A percentile compares a stretch with the other conserved stretches of the same genome.
These are phyloP conservation scores for Dactylis glomerata DNA, from an alignment of 176 grass and related monocot species.

Conservation along the genomic window DNA sequence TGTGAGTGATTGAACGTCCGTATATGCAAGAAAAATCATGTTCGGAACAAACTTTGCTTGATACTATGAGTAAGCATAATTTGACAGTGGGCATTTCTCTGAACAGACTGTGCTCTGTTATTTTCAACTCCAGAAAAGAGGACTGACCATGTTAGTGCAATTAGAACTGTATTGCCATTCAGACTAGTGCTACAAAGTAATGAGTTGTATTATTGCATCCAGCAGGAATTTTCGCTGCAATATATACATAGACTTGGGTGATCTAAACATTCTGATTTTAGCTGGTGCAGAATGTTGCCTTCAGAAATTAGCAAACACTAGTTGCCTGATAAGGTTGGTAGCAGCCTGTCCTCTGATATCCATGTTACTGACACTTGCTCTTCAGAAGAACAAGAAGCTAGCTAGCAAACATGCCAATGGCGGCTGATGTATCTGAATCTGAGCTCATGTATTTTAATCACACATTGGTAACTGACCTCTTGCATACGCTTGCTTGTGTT, in stretches of 20 bases:
- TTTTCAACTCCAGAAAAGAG: not conserved
- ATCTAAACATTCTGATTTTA: too few relatives aligned
- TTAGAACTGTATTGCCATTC: too few relatives aligned
- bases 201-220: too few relatives aligned
- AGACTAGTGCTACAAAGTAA: too few relatives aligned
- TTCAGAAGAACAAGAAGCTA: not conserved
- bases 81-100: not conserved
- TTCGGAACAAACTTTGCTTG: too few relatives aligned
- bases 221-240: too few relatives aligned
- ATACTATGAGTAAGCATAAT: not conserved
- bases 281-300: too few relatives aligned
- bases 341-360: not conserved
- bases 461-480: not conserved
- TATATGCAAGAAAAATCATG: too few relatives aligned
- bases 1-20: too few relatives aligned
- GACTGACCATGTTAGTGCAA: too few relatives aligned
- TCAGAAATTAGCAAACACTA: not conserved
- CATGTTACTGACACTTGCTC: not conserved
- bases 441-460: not conserved
- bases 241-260: too few relatives aligned
- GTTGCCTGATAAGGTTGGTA: not conserved
- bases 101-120: not conserved
- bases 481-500: too few relatives aligned
- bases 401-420: not conserved
- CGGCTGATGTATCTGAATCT: not conserved